Base-by-base conservation (phyloP, 176 grass and related monocot species). In the Guadua angustifolia region DNA sequence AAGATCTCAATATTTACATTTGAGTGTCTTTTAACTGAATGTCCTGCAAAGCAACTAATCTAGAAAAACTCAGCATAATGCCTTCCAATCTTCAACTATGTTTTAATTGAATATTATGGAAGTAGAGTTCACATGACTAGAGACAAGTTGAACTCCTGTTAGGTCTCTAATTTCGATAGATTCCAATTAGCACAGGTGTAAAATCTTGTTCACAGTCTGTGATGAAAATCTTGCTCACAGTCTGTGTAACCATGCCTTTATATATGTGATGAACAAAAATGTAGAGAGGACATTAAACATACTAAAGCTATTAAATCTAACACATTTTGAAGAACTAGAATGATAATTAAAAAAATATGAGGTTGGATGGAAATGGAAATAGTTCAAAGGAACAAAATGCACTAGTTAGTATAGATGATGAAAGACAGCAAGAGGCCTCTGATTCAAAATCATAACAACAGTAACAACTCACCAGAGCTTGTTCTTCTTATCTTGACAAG, bases 1-100 rank as follows among this genome's bases (percentile, higher is more conserved):
- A 90, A 59, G 49, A 78, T 78, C 15, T 77, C 69, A n/a, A 59
- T 71, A 66, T 82, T 83, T 58, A 69, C 74, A 83, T 47, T 47
- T 51, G 66, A 86, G 74, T 42, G 75, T 39, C 39, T 60, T 46
- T 75, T 7, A 43, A 19, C 69, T 75, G 74, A 79, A 69, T 75
- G 52, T 52, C 45, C 84, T 90, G 62, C 33, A 79, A 74, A 90
- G 79, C n/a, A 69, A 69, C 21, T 74, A 57, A 50, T 52, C 50
- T 24, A 43, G 71, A 52, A 72, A 75, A 62, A 1, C 18, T 62
- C 66, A 78, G 46, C 32, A 53, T 32, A 73, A 42, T 39, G 39
- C 13, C 32, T 85, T 76, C 63, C 59, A 60, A 39, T 25, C 71
- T 63, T 77, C 18, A 43, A 44, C 39, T 70, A 51, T 21, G 51